Evolutionary conservation across 1,284 basidiomycete species (phyloP).

Genomic region (Trametes hirsuta): DNA sequence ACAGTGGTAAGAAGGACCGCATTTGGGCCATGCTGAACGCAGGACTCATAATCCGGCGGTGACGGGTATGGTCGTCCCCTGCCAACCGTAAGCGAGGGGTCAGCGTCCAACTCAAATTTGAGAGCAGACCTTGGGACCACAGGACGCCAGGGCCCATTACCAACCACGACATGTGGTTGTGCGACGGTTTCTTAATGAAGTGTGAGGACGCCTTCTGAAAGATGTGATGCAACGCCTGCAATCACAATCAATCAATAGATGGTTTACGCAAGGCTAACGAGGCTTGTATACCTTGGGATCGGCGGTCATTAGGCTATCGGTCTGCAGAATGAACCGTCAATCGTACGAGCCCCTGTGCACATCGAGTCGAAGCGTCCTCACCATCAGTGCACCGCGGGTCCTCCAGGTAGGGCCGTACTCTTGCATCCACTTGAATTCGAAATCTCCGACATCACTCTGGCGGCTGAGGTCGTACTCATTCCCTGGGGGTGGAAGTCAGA

Average conservation of each 20-base stretch:
- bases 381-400: constrained; percentile 19
- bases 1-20: constrained; percentile 26
- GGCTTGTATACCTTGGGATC: constrained; percentile 14
- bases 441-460: constrained; percentile 25
- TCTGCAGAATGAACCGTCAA: neutral
- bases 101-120: too few species aligned
- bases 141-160: constrained; percentile 23
- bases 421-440: constrained; percentile 27
- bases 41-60: constrained; percentile 35
- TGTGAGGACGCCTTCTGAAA: constrained; percentile 31
- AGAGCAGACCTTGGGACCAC: constrained; percentile 19
- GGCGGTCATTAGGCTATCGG: constrained; percentile 15
- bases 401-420: constrained; percentile 31
- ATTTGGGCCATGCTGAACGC: constrained; percentile 30
- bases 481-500: neutral
- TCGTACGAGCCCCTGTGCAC: too few species aligned
- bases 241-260: neutral
- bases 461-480: constrained; percentile 20
- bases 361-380: neutral
- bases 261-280: too few species aligned
- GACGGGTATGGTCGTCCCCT: constrained; percentile 31
- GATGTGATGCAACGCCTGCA: constrained; percentile 32
- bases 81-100: too few species aligned
- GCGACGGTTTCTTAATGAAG: constrained; percentile 26
- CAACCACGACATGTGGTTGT: constrained; percentile 15